These are phyloP conservation scores for Parachlorella kessleri DNA, from an alignment of 139 green algal species.

Conservation along the genomic window DNA sequence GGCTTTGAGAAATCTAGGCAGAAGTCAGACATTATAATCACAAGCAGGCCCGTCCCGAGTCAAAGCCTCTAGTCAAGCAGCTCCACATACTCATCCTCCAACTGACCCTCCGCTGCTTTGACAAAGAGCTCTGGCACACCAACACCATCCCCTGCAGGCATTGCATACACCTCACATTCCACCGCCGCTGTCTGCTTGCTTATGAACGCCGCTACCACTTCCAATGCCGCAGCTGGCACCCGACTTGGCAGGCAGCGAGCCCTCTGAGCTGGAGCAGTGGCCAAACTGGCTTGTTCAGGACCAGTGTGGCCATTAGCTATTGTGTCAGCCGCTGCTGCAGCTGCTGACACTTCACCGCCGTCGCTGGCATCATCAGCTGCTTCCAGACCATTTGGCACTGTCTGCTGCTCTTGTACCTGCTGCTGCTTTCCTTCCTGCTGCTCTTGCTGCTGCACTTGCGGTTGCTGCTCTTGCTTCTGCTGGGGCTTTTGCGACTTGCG, in stretches of 20 bases:
- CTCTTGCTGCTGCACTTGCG: constrained; percentile 1
- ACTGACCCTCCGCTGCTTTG: constrained; percentile 11
- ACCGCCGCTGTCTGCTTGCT: not conserved
- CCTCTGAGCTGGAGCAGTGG: not conserved
- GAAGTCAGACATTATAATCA: too few species aligned
- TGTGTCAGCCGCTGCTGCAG: not conserved
- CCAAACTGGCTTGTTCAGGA: too few species aligned
- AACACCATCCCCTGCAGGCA: not conserved
- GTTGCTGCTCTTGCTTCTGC: constrained; percentile 15
- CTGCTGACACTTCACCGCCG: not conserved
- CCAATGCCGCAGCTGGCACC: not conserved
- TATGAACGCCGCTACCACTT: not conserved
- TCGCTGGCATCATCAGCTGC: not conserved
- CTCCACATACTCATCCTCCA: not conserved
- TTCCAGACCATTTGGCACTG: not conserved
- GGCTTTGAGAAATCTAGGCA: too few species aligned
- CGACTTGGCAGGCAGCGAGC: not conserved
- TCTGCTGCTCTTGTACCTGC: constrained; percentile 1
- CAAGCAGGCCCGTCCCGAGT: too few species aligned
- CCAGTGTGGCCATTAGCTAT: not conserved
- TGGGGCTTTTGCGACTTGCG: not conserved
- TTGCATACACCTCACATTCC: constrained; percentile 12
- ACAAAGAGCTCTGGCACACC: not conserved
- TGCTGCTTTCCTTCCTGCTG: not conserved
- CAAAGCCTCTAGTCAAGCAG: not conserved